Base-by-base conservation (phyloP, 495 filamentous ascomycete species). In the Penicillium silybi region DNA sequence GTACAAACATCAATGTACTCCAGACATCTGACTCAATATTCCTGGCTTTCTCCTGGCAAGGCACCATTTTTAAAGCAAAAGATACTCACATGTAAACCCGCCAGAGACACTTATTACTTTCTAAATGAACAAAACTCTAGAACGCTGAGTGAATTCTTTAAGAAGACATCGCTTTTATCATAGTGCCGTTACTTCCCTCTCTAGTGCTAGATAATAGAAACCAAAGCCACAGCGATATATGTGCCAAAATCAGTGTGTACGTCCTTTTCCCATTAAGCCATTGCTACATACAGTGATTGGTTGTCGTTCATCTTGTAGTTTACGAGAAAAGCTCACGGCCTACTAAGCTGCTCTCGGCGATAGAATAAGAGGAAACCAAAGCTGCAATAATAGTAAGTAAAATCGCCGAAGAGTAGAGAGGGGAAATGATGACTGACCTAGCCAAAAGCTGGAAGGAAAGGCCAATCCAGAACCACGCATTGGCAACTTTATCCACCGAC, bases 381-480 rank as follows among this genome's bases (percentile, higher is more conserved):
- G 48, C 52, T 58, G 19, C n/a, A 23, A n/a, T 13, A 11, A 15
- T 11, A 15, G 29, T 32, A 13, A 32, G 29, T 13, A 32, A 32
- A 32, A 10, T 13, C 9, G 11, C 13, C 2, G 13, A 32, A 32
- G 8, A 29, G 9, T 3, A 13, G 29, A 10, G 29, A 32, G 4
- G 29, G 11, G 2, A 32, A 32, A 13, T 3, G 29, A 11, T 3
- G 3, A 32, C 29, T 32, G 3, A 32, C 29, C 29, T 32, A 15
- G 29, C 29, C 29, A 35, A 29, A 9, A 80, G 54, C 63, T 86
- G 83, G 44, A 76, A 68, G 11, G 71, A 37, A 34, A 85, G 54
- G 19, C 68, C 75, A 35, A 82, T 62, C 82, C 83, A 86, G 59
- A 85, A 86, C 57, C 67, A 74, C 17, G 73, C 66, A 32, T 76